These are phyloP conservation scores for Corylus heterophylla DNA, from an alignment of 306 rosid genomes.

Conservation along the genomic window DNA sequence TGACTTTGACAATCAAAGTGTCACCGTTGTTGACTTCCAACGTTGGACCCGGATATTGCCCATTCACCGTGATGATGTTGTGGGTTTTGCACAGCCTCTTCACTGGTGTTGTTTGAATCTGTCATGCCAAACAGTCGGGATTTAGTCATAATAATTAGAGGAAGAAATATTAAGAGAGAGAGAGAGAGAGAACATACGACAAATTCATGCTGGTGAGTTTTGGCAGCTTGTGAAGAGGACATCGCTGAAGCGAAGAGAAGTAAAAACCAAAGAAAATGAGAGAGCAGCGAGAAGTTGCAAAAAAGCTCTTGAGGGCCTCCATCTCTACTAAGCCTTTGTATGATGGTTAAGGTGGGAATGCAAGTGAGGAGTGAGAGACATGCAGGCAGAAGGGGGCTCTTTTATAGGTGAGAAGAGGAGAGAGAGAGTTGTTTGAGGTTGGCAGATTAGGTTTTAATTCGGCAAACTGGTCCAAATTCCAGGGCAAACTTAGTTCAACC, in stretches of 20 bases:
- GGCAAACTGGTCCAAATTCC: constrained; percentile 34
- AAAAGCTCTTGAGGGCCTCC: constrained; percentile 30
- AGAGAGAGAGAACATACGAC: constrained; percentile 54
- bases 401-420: constrained; percentile 45
- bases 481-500: constrained; percentile 56
- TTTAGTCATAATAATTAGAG: no score
- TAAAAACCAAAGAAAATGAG: constrained; percentile 40
- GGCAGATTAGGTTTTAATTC: constrained; percentile 69
- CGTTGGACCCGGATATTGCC: constrained; percentile 89
- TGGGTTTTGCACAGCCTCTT: constrained; percentile 99
- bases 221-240: constrained; percentile 49
- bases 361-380: constrained; percentile 22
- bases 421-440: constrained; percentile 43
- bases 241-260: constrained; percentile 55
- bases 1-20: constrained; percentile 71
- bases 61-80: constrained; percentile 77
- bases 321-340: constrained; percentile 26
- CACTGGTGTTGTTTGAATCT: constrained; percentile 93
- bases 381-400: background rate
- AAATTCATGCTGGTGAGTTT: constrained; percentile 65
- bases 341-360: background rate
- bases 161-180: no score
- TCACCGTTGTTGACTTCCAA: constrained; percentile 84
- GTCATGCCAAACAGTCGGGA: background rate
- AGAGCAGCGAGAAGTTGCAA: constrained; percentile 21